phyloP scores from a whole-genome alignment of 2,329 filamentous ascomycete species.

The Macrophomina tecta region DNA sequence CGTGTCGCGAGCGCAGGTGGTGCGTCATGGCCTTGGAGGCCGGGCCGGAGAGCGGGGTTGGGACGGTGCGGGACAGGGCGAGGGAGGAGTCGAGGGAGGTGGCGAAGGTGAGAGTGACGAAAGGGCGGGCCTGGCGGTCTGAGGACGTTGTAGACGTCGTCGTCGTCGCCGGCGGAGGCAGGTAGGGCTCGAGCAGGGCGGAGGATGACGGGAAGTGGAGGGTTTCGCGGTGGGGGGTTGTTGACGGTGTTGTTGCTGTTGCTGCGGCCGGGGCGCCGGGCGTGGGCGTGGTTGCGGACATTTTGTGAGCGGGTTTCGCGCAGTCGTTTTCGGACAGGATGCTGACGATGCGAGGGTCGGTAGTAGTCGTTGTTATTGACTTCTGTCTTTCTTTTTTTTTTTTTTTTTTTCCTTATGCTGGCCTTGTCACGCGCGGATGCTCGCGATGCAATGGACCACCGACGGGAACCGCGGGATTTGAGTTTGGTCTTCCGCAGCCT shows the following conservation, averaged over 20 bases:
- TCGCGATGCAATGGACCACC: no score
- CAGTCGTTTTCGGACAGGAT: no score
- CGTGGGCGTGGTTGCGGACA: not conserved
- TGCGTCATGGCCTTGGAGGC: constrained; percentile 93
- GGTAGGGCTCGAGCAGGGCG: constrained; percentile 58
- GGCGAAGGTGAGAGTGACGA: constrained; percentile 84
- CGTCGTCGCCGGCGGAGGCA: constrained; percentile 42
- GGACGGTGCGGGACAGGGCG: constrained; percentile 76
- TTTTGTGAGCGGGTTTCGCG: not conserved
- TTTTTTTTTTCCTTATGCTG: no score
- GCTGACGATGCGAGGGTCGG: no score
- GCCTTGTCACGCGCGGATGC: no score
- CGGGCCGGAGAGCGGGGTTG: constrained; percentile 81
- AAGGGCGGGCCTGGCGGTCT: constrained; percentile 34
- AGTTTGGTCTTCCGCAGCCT: no score
- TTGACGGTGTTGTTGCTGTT: not conserved
- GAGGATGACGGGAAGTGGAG: constrained; percentile 51
- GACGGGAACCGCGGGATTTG: no score
- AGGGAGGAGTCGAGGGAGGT: constrained; percentile 85
- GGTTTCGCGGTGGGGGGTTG: constrained; percentile 32
- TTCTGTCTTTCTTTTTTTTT: no score
- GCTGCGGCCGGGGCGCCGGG: not conserved
- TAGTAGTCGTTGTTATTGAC: no score
- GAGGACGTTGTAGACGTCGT: constrained; percentile 30
- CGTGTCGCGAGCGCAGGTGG: constrained; percentile 80